phyloP scores from a whole-genome alignment of 352 stramenopile genomes.

The Pythium chondricola region DNA sequence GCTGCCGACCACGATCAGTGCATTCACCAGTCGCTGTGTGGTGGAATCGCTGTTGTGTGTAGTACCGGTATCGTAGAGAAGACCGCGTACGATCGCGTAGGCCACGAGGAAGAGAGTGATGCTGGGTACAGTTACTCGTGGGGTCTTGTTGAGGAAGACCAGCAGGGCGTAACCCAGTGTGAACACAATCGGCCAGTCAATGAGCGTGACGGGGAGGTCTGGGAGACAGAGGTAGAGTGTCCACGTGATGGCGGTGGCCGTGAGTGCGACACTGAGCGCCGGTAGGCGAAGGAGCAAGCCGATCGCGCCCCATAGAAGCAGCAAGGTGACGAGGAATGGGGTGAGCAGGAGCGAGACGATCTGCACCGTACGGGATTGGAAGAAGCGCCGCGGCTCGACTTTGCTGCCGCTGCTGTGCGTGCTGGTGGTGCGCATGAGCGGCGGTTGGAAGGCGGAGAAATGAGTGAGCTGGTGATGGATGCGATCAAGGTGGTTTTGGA shows the following conservation, averaged over 20 bases:
- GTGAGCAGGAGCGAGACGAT: constrained; percentile 30
- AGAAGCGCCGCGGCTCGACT: constrained; percentile 8
- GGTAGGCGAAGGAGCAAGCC: constrained; percentile 46
- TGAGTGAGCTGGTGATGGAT: too few relatives aligned
- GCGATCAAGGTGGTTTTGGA: too few relatives aligned
- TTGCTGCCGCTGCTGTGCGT: too few relatives aligned
- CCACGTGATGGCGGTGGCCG: constrained; percentile 26
- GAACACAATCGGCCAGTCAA: constrained; percentile 62
- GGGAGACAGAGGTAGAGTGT: constrained; percentile 50
- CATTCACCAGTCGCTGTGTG: constrained; percentile 23
- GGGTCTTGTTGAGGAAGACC: constrained; percentile 22
- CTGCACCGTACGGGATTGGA: constrained; percentile 1
- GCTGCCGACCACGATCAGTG: constrained; percentile 34
- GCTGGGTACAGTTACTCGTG: constrained; percentile 12
- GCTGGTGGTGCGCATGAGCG: too few relatives aligned
- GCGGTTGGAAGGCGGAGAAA: too few relatives aligned
- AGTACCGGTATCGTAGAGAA: constrained; percentile 26
- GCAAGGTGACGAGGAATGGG: constrained; percentile 38
- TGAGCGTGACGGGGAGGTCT: constrained; percentile 30
- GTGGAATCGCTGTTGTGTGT: constrained; percentile 27
- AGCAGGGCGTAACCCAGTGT: constrained; percentile 25
- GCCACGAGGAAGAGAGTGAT: constrained; percentile 7
- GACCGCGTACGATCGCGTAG: constrained; percentile 41
- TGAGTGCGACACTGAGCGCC: constrained; percentile 21
- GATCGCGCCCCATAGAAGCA: constrained; percentile 48